Conservation (phyloP, 2,329 filamentous ascomycete genomes). For the Pyrenochaeta sp. region DNA sequence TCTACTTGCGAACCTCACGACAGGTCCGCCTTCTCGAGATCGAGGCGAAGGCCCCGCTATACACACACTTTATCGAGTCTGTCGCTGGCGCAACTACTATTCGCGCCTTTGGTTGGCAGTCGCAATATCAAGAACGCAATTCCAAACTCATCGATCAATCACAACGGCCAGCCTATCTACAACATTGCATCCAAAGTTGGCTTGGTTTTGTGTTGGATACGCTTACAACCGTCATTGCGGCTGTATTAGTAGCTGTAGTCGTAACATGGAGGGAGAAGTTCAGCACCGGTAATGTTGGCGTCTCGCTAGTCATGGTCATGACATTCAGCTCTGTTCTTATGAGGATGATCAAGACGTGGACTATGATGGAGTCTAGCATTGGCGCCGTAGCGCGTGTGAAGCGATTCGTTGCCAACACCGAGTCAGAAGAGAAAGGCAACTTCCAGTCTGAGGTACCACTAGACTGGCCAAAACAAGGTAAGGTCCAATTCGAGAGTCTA, state of each 20-base stretch:
- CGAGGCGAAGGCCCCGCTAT: constrained; percentile 50
- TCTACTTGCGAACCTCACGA: constrained; percentile 56
- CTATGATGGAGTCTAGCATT: constrained; percentile 24
- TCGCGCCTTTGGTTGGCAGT: constrained; percentile 51
- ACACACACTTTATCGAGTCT: constrained; percentile 59
- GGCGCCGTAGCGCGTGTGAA: constrained; percentile 29
- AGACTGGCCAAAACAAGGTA: background rate
- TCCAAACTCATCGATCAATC: constrained; percentile 43
- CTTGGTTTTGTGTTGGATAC: constrained; percentile 45
- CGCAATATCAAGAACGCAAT: constrained; percentile 18
- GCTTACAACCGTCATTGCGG: constrained; percentile 43
- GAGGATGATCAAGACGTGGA: constrained; percentile 22
- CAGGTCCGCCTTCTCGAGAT: constrained; percentile 61
- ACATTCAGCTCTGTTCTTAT: constrained; percentile 15
- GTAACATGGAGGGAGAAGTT: constrained; percentile 8
- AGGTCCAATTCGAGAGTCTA: background rate
- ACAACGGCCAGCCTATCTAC: constrained; percentile 53
- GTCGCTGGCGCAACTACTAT: constrained; percentile 57
- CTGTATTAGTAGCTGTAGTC: constrained; percentile 40
- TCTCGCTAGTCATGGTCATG: constrained; percentile 23
- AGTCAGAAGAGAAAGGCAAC: constrained; percentile 13
- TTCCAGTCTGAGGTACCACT: no score
- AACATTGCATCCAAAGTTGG: constrained; percentile 54
- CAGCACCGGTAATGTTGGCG: constrained; percentile 31
- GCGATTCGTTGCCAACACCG: constrained; percentile 16